Conservation (phyloP, 140 eudicot species). For the Ambrosia hybrid region DNA sequence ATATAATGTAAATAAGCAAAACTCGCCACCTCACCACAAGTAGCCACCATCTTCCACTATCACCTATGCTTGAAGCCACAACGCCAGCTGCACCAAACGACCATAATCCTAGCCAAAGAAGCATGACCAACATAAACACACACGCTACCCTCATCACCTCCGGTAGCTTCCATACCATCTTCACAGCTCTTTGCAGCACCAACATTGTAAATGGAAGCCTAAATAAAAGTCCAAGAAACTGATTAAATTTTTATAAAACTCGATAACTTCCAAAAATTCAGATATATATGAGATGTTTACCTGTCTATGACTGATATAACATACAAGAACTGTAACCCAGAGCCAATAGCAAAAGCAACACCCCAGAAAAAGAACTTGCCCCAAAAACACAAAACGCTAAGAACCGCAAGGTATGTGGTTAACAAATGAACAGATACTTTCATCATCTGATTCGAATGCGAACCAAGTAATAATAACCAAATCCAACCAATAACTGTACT, state of each 20-base stretch:
- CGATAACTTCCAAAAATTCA: not conserved
- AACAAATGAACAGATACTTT: conserved; percentile 81
- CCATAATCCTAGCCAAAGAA: conserved; percentile 85
- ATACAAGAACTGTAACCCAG: conserved; percentile 88
- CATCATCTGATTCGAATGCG: conserved; percentile 83
- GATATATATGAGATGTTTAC: conserved; percentile 32
- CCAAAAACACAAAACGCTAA: conserved; percentile 95
- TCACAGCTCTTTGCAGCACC: conserved; percentile 86
- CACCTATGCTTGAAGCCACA: conserved; percentile 82
- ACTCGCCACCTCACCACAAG: conserved; percentile 99
- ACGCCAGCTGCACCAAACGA: conserved; percentile 95
- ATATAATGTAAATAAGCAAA: conserved; percentile 33
- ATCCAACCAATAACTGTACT: conserved; percentile 76
- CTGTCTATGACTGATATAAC: conserved; percentile 93
- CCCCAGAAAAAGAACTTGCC: conserved; percentile 77
- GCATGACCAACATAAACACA: conserved; percentile 80
- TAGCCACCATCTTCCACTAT: conserved; percentile 94
- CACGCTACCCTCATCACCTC: conserved; percentile 76
- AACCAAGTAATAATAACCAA: conserved; percentile 87
- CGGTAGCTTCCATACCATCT: conserved; percentile 87
- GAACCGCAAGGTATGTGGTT: conserved; percentile 91
- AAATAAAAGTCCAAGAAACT: conserved; percentile 15
- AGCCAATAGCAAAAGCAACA: conserved; percentile 82
- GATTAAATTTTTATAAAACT: not conserved
- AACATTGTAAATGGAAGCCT: conserved; percentile 93